Evolutionary conservation across 345 rosid species (phyloP).

Genomic region (Eucalyptus melliodora): DNA sequence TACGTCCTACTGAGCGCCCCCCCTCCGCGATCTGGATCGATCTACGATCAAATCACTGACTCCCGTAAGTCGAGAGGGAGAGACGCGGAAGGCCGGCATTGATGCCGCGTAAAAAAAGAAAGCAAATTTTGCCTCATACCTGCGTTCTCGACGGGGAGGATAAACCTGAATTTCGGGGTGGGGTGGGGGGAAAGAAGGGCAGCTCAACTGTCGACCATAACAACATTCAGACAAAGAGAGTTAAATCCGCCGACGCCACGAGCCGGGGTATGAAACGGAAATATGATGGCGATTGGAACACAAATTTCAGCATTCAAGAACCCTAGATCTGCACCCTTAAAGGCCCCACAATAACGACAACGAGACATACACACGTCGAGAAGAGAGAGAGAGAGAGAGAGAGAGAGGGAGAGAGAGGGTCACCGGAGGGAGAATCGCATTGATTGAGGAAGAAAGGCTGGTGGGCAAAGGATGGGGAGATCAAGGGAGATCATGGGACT

Average conservation of each 20-base stretch:
- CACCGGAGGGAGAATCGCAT: background rate
- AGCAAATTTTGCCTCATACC: background rate
- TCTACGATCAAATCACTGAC: background rate
- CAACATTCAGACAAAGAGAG: background rate
- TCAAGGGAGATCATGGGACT: background rate
- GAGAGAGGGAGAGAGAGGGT: background rate
- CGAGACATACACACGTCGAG: background rate
- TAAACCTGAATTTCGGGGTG: no score
- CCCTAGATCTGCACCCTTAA: constrained; percentile 36
- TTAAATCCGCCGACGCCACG: background rate
- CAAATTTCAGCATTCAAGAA: constrained; percentile 3
- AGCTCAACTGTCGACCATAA: constrained; percentile 2
- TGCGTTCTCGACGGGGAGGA: background rate
- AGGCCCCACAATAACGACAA: background rate
- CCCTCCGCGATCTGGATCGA: constrained; percentile 39
- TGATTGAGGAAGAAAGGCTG: background rate
- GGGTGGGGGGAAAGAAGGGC: background rate
- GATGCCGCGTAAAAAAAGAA: background rate
- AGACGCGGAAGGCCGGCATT: background rate
- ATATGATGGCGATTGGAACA: background rate
- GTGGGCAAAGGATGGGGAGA: background rate
- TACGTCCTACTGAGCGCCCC: constrained; percentile 10
- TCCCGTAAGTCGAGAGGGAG: background rate
- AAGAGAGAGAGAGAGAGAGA: background rate
- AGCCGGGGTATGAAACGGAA: background rate